A percentile compares a stretch with the other conserved stretches of the same genome.
These are phyloP conservation scores for Cladorrhinum sp. DNA, from an alignment of 2,329 filamentous ascomycete genomes.

Conservation along the genomic window DNA sequence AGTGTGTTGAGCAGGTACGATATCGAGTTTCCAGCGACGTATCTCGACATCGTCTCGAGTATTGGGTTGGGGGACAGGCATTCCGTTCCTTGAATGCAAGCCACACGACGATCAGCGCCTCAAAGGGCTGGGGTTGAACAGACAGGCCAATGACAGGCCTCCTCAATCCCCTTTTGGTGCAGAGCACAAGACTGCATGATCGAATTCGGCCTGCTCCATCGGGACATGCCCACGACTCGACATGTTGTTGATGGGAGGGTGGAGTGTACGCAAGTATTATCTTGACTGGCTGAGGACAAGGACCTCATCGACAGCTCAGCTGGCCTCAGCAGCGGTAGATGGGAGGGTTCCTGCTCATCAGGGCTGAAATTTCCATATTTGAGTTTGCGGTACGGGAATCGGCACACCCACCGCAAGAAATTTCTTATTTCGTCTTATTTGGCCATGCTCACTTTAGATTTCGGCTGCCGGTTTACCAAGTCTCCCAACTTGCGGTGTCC, in stretches of 20 bases:
- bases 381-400: background rate
- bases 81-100: constrained; percentile 11
- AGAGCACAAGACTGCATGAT: background rate
- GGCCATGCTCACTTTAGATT: background rate
- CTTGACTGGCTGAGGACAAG: constrained; percentile 1
- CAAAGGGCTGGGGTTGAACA: background rate
- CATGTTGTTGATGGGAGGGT: background rate
- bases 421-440: background rate
- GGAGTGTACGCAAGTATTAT: background rate
- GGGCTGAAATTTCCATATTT: background rate
- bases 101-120: constrained; percentile 13
- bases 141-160: constrained; percentile 8
- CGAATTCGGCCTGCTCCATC: background rate
- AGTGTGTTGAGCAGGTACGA: background rate
- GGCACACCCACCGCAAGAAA: background rate
- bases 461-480: background rate
- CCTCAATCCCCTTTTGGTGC: background rate
- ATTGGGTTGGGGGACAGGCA: background rate
- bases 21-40: background rate
- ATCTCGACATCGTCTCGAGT: background rate
- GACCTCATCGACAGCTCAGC: background rate
- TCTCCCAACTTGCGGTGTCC: constrained; percentile 10
- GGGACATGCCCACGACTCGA: background rate
- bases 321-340: background rate
- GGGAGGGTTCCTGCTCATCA: background rate